Base-by-base conservation (phyloP, 2,329 filamentous ascomycete species). In the Coniochaeta sp. region DNA sequence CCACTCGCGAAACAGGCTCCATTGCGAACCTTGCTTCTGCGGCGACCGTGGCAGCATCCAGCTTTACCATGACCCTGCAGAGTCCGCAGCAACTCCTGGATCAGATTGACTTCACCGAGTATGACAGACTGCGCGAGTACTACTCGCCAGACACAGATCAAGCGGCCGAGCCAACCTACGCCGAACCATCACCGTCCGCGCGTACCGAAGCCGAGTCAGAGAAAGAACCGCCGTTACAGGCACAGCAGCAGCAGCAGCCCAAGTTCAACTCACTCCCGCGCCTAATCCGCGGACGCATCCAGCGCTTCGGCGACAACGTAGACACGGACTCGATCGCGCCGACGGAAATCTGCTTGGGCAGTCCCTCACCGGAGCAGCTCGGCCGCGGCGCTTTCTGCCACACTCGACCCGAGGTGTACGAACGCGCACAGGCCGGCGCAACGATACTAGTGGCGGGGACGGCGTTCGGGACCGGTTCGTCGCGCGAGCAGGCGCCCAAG, bases 271-370 rank as follows among this genome's bases (percentile, higher is more conserved):
- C 52, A 10, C 52, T 55, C 28, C 52, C 52, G 2, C 5, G 28
- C 16, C 52, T 55, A 8, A 55, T 55, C 26, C 26, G 22, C 16
- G 52, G 52, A 26, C 52, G 26, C 28, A n/a, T 55, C 52, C 52
- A 55, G 28, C 52, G 52, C 17, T 55, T 55, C 17, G 52, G 52
- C 52, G 52, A 55, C 26, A 55, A 55, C 52, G 68, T 55, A 12
- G 52, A 55, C 52, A 55, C 52, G 16, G 52, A 55, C 52, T 55
- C 52, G 28, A 55, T 55, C 5, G 52, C 52, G 17, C 52, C 52
- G 17, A 55, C 52, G 28, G 52, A 55, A 10, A 19, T 40, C 38
- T 40, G 38, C 38, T 17, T 40, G 16, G 38, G 38, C 16, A 19
- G 16, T 10, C 57, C 36, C 6, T 34, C 24, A 14, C 36, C 36